phyloP scores from a whole-genome alignment of 2,329 filamentous ascomycete genomes.

The Leptographium galeiforme region DNA sequence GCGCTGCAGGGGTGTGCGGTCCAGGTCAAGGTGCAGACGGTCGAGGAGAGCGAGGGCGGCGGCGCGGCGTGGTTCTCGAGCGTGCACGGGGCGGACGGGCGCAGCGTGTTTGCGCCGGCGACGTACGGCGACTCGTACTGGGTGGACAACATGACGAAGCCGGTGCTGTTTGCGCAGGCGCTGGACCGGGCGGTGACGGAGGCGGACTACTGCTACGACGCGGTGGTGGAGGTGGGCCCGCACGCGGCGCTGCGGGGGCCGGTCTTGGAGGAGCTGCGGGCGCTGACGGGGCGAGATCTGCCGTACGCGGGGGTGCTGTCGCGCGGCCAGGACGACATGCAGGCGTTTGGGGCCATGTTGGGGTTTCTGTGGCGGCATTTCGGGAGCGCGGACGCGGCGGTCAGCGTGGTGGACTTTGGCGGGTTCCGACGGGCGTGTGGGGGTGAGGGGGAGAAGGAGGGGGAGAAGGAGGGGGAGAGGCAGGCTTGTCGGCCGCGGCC shows the following conservation, averaged over 20 bases:
- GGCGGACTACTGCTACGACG: too few species aligned
- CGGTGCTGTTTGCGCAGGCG: conserved; percentile 1
- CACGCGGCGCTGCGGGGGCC: conserved; percentile 14
- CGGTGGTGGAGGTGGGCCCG: conserved; percentile 16
- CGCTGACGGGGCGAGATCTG: too few species aligned
- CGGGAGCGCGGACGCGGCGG: too few species aligned
- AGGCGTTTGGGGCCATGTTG: neutral
- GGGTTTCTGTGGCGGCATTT: neutral
- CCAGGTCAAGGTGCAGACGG: too few species aligned
- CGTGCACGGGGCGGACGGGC: neutral
- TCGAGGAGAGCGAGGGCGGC: too few species aligned
- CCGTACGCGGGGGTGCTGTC: neutral
- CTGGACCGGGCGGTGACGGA: conserved; percentile 6
- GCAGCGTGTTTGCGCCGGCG: too few species aligned
- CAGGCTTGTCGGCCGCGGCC: too few species aligned
- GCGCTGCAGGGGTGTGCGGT: neutral
- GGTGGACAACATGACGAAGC: neutral
- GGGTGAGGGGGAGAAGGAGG: too few species aligned
- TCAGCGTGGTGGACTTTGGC: too few species aligned
- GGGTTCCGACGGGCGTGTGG: too few species aligned
- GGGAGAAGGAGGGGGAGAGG: too few species aligned
- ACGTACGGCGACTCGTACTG: too few species aligned
- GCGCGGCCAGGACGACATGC: conserved; percentile 1
- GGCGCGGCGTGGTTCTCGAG: neutral
- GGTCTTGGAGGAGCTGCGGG: neutral